Base-by-base conservation (phyloP, 192 early-diverging fungal species). In the Backusella morwellensis region DNA sequence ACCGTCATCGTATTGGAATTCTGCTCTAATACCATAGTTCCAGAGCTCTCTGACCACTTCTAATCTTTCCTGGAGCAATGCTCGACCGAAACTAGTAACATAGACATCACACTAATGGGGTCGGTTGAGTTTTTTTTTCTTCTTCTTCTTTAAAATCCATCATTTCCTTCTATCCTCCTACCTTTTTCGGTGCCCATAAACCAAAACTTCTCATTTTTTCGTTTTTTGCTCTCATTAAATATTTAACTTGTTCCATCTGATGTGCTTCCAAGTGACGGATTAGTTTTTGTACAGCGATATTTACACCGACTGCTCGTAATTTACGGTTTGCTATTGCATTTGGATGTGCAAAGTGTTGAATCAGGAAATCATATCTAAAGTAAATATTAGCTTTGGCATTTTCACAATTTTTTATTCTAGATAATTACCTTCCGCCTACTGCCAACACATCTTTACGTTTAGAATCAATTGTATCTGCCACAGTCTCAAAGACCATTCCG, bases 1-100 rank as follows among this genome's bases (percentile, higher is more conserved):
- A 19, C 84, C 86, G 67, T 95, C 93, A 74, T 94, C 88, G 42
- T 95, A 91, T 76, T 92, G 84, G 50, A 97, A 90, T 42, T 97
- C 97, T 0, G 95, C 91, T 71, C 90, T 88, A 74, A 98, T 88
- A 4, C 90, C 90, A 50, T 90, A 88, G 1, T 80, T 81, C 95
- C 97, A 96, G 17, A 95, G 83, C 29, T 96, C 95, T 35, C 87
- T 85, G 29, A 92, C 91, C 75, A 98, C 72, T 19, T 91, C 85
- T 35, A 98, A 85, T 4, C 95, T 88, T 77, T 97, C 93, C 44
- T 89, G 88, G 7, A 95, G 76, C 52, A 92, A 77, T 11, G 85
- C 82, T 44, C 89, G 89, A 29, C 94, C 95, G 82, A 96, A 95
- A 36, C 95, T 95, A 4, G 94, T 93, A 11, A 98, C 91, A 68